phyloP scores from a whole-genome alignment of 495 filamentous ascomycete species.

The Penicillium cosmopolitanum region DNA sequence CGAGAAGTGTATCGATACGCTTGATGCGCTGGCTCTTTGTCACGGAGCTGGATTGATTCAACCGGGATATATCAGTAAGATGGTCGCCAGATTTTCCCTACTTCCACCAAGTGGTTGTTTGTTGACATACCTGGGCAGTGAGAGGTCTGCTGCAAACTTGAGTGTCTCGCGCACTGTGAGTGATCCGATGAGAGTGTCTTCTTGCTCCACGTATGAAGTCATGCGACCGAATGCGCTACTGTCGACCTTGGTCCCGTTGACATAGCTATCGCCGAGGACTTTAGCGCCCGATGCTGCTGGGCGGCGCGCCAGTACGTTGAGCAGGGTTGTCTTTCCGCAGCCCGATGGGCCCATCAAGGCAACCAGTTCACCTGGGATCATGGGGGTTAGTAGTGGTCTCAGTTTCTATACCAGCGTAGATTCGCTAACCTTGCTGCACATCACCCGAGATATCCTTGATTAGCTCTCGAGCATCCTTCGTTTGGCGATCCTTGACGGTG shows the following conservation, averaged over 20 bases:
- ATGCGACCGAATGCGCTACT: slow-evolving; percentile 45
- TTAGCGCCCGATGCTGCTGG: slow-evolving; percentile 49
- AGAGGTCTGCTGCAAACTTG: slow-evolving; percentile 65
- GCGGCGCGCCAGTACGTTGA: slow-evolving; percentile 72
- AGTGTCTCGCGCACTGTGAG: slow-evolving; percentile 79
- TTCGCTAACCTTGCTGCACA: slow-evolving; percentile 34
- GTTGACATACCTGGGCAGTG: slow-evolving; percentile 53
- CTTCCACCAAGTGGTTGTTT: neutral
- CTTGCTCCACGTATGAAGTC: slow-evolving; percentile 80
- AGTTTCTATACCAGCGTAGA: neutral
- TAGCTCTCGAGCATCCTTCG: slow-evolving; percentile 55
- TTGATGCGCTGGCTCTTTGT: slow-evolving; percentile 53
- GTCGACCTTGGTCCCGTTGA: slow-evolving; percentile 58
- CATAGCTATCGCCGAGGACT: slow-evolving; percentile 50
- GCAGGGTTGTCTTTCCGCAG: slow-evolving; percentile 76
- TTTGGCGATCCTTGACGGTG: slow-evolving; percentile 68
- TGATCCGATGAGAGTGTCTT: slow-evolving; percentile 78
- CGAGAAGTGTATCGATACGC: slow-evolving; percentile 59
- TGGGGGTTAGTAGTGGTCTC: neutral
- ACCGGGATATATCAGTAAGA: slow-evolving; percentile 4
- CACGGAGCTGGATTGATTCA: slow-evolving; percentile 29
- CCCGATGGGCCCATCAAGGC: slow-evolving; percentile 80
- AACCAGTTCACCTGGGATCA: slow-evolving; percentile 62
- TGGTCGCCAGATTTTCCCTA: neutral
- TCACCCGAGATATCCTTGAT: slow-evolving; percentile 38